Base-by-base conservation (phyloP, 1,284 basidiomycete species). In the Cutaneotrichosporon dermatis region DNA sequence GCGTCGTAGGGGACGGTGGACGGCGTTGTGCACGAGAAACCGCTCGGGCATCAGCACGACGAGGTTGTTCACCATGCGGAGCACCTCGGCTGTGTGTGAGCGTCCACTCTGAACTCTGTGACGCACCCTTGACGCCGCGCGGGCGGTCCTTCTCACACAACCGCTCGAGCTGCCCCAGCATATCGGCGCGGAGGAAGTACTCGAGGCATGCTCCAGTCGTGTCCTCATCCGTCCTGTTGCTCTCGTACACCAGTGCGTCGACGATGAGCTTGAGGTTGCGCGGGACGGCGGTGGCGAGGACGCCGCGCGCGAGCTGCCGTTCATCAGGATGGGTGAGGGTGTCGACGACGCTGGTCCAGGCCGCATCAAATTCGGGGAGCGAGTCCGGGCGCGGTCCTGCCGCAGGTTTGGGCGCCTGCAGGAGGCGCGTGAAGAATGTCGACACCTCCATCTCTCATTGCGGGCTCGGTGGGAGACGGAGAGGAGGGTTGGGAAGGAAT, bases 121-220 rank as follows among this genome's bases (percentile, higher is more conserved):
- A 62, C 67, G 57, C 42, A 76, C 76, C 68, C 75, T 92, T 89
- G 65, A 92, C 87, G 15, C 91, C 92, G 51, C 84, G 84, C 1
- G 91, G 92, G 49, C 89, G 82, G 76, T 94, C 92, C 1, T 83
- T 75, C 70, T 91, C 88, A 71, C 89, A 91, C 37, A 93, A 83
- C 68, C 86, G 84, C 60, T 93, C 92, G n/a, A 96, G 85, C 2
- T 84, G 84, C 2, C 86, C 86, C 16, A 95, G 81, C 1, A 94
- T 83, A 80, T 92, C 90, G 69, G 94, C 88, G 79, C 93, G 91
- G 52, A 98, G 79, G 36, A 96, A 82, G 76, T 91, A 92, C 76
- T 97, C 95, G 62, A 96, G 80, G 72, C 92, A 95, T 13, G 84
- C 86, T 25, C 92, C 92, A 4, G 90, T 91, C 10, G 83, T 85